Conservation (phyloP, 2,329 filamentous ascomycete genomes). For the Cladosporium sp. region DNA sequence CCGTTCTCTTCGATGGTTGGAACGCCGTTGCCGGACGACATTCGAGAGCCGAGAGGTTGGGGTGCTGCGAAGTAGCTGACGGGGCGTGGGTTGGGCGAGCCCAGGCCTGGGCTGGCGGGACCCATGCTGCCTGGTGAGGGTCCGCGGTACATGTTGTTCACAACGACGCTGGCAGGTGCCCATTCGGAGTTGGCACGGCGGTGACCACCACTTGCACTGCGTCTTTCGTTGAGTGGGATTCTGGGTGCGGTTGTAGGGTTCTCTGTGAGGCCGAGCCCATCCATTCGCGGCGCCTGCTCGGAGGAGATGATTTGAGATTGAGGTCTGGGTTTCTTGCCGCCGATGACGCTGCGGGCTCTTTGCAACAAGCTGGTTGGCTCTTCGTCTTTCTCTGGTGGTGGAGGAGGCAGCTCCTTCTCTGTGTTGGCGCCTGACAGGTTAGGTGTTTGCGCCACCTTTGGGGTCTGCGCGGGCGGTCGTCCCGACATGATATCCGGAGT, state of each 20-base stretch:
- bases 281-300: conserved; percentile 16
- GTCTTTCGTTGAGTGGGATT: conserved; percentile 62
- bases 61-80: conserved; percentile 56
- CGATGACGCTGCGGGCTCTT: conserved; percentile 56
- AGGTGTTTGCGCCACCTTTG: background rate
- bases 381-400: conserved; percentile 46
- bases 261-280: conserved; percentile 31
- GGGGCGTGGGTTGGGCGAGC: conserved; percentile 48
- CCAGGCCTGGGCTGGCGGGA: conserved; percentile 46
- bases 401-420: conserved; percentile 76
- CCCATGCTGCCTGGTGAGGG: conserved; percentile 32
- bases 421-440: conserved; percentile 38
- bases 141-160: conserved; percentile 86
- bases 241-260: conserved; percentile 71
- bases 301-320: conserved; percentile 30
- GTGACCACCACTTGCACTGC: conserved; percentile 39
- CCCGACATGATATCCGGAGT: conserved; percentile 49
- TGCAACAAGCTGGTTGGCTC: conserved; percentile 46
- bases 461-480: conserved; percentile 7
- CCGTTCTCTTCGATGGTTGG: conserved; percentile 25
- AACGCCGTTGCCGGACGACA: conserved; percentile 40
- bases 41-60: conserved; percentile 42
- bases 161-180: conserved; percentile 60
- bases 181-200: conserved; percentile 43
- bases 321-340: conserved; percentile 33